These are phyloP conservation scores for Pythium plurisporium DNA, from an alignment of 352 stramenopile species.

Conservation along the genomic window DNA sequence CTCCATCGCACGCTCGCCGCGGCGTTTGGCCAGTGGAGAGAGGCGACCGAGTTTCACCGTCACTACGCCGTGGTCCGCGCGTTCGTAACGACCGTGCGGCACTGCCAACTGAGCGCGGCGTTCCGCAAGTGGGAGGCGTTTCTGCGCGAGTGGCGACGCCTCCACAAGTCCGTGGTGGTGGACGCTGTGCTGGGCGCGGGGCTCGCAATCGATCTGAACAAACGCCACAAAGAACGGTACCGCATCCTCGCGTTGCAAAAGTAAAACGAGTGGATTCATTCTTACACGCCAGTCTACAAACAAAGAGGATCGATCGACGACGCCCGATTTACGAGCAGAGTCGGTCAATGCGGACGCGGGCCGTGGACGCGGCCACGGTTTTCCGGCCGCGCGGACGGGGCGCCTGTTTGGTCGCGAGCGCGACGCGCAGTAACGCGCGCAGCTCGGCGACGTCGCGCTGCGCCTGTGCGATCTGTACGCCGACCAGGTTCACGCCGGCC, in stretches of 20 bases:
- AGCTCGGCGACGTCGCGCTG: constrained; percentile 15
- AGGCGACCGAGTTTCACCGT: constrained; percentile 38
- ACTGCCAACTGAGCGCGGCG: constrained; percentile 44
- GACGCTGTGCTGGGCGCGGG: constrained; percentile 41
- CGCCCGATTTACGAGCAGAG: constrained; percentile 21
- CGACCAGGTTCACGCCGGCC: constrained; percentile 12
- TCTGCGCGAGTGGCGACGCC: constrained; percentile 34
- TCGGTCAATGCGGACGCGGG: constrained; percentile 17
- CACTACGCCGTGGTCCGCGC: constrained; percentile 35
- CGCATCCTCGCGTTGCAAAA: constrained; percentile 68
- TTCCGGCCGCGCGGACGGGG: background rate
- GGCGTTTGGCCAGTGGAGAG: constrained; percentile 43
- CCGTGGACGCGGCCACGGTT: background rate
- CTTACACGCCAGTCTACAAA: background rate
- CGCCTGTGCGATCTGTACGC: constrained; percentile 14
- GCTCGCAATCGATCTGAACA: constrained; percentile 55
- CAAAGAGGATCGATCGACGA: background rate
- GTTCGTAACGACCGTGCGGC: constrained; percentile 44
- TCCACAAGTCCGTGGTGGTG: constrained; percentile 34
- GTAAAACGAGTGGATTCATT: constrained; percentile 22
- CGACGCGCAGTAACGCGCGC: constrained; percentile 4
- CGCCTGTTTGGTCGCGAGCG: background rate
- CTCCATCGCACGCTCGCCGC: constrained; percentile 32
- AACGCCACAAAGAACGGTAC: constrained; percentile 59
- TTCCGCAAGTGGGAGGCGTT: constrained; percentile 56